Evolutionary conservation across 257 asterid genomes (phyloP).

Genomic region (Penstemon eatonii): DNA sequence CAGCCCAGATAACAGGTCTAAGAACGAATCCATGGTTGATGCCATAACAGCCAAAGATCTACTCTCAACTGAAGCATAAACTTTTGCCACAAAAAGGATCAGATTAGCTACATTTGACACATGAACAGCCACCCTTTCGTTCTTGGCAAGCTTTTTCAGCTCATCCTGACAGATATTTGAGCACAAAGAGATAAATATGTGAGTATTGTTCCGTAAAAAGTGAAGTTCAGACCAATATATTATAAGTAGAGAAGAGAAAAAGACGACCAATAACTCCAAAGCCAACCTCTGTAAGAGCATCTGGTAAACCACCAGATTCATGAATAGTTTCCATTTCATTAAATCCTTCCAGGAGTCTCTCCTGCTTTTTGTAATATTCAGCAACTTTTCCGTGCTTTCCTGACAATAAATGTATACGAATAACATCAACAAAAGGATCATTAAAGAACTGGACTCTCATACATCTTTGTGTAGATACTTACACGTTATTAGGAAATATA

Average conservation of each 20-base stretch:
- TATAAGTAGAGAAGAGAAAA: neutral
- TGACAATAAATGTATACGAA: slow-evolving; percentile 17
- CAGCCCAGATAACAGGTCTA: slow-evolving; percentile 85
- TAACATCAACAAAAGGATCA: neutral
- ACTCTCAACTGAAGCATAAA: slow-evolving; percentile 78
- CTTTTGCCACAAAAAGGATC: slow-evolving; percentile 77
- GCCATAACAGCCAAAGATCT: slow-evolving; percentile 92
- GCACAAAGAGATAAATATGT: slow-evolving; percentile 13
- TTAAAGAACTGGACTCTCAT: neutral
- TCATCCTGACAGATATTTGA: slow-evolving; percentile 57
- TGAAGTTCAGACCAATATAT: slow-evolving; percentile 6
- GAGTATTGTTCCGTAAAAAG: neutral
- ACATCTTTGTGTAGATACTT: too few species aligned
- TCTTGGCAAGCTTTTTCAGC: slow-evolving; percentile 66
- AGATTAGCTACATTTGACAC: slow-evolving; percentile 69
- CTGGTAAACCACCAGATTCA: slow-evolving; percentile 62
- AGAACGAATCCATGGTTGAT: slow-evolving; percentile 84
- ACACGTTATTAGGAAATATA: slow-evolving; percentile 1
- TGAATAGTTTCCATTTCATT: slow-evolving; percentile 81
- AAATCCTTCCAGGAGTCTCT: slow-evolving; percentile 73
- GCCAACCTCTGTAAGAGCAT: slow-evolving; percentile 63
- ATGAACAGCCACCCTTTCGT: slow-evolving; percentile 70
- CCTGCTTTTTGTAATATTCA: slow-evolving; percentile 83
- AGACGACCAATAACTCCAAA: slow-evolving; percentile 14
- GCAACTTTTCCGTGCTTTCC: slow-evolving; percentile 69